Conservation (phyloP, 176 grass and related monocot species). For the Musa beccarii region DNA sequence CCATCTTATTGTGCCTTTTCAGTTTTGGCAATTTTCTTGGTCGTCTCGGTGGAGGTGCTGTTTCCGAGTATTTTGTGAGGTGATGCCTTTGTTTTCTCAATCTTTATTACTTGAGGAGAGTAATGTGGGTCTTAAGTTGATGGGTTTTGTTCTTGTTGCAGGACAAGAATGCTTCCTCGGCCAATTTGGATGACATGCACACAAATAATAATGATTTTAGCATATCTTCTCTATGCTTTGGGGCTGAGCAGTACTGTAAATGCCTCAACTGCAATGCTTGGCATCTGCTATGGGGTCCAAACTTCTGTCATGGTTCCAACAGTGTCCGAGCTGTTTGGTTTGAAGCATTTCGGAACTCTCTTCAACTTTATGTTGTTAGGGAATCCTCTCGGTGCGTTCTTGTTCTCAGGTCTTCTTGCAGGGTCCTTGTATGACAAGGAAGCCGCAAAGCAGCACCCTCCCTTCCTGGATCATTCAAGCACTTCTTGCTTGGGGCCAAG, state of each 20-base stretch:
- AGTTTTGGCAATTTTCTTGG: conserved; percentile 81
- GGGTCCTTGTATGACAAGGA: conserved; percentile 1
- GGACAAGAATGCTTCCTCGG: conserved; percentile 6
- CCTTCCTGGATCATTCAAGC: conserved; percentile 21
- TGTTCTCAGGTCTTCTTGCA: conserved; percentile 4
- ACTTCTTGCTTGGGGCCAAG: conserved; percentile 54
- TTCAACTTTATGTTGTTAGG: conserved; percentile 9
- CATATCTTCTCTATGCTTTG: not conserved
- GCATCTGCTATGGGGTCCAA: not conserved
- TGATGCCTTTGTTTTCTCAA: conserved; percentile 16
- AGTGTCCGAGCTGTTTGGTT: not conserved
- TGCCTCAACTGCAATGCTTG: not conserved
- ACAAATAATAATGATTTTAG: not conserved
- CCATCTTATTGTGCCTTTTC: conserved; percentile 73
- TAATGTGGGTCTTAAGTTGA: not conserved
- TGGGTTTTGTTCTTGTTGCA: not conserved
- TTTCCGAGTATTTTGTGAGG: conserved; percentile 92
- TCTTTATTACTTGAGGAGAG: no score
- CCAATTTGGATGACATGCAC: conserved; percentile 8
- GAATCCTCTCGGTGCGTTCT: not conserved
- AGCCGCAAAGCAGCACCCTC: conserved; percentile 24
- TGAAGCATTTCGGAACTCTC: not conserved
- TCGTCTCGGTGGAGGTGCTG: conserved; percentile 59
- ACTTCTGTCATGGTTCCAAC: conserved; percentile 6
- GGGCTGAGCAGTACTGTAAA: not conserved